Evolutionary conservation across 352 stramenopile species (phyloP).

Genomic region (Phytophthora meadii): DNA sequence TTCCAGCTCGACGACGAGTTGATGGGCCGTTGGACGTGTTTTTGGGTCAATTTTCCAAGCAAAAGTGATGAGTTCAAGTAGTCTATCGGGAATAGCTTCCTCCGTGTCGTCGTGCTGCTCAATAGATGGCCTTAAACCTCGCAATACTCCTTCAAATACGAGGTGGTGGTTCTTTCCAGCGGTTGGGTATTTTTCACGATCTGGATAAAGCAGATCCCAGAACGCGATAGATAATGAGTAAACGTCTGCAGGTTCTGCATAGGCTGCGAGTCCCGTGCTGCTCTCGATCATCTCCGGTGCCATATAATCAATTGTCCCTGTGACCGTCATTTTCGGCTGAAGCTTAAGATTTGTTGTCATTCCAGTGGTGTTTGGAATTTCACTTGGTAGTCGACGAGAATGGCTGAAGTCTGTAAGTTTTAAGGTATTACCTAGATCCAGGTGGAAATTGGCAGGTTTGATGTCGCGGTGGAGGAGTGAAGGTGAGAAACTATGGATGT

Average conservation of each 20-base stretch:
- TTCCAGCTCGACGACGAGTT: constrained; percentile 54
- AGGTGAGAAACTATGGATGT: constrained; percentile 66
- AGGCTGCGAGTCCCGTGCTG: constrained; percentile 45
- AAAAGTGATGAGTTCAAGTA: constrained; percentile 59
- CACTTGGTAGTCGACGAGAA: constrained; percentile 41
- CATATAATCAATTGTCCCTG: constrained; percentile 77
- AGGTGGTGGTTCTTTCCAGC: constrained; percentile 48
- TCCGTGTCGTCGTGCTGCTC: constrained; percentile 9
- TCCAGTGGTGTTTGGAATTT: constrained; percentile 5
- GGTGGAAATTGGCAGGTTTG: constrained; percentile 63
- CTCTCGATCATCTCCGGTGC: constrained; percentile 70
- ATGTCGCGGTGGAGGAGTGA: constrained; percentile 68
- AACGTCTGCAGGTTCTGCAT: constrained; percentile 67
- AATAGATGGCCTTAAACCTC: constrained; percentile 46
- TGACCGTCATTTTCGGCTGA: constrained; percentile 56
- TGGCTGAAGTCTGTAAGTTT: constrained; percentile 72
- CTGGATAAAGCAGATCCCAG: constrained; percentile 74
- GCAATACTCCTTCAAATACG: constrained; percentile 54
- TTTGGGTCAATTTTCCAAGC: constrained; percentile 57
- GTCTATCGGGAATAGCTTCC: constrained; percentile 31
- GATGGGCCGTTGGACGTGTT: constrained; percentile 44
- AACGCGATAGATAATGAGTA: constrained; percentile 76
- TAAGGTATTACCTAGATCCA: constrained; percentile 46
- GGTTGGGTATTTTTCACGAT: constrained; percentile 49
- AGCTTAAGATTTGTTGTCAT: neutral